A percentile compares a stretch with the other conserved stretches of the same genome.
Evolutionary conservation across 441 rosid species (phyloP).

Genomic region (Eutrema salsugineum): DNA sequence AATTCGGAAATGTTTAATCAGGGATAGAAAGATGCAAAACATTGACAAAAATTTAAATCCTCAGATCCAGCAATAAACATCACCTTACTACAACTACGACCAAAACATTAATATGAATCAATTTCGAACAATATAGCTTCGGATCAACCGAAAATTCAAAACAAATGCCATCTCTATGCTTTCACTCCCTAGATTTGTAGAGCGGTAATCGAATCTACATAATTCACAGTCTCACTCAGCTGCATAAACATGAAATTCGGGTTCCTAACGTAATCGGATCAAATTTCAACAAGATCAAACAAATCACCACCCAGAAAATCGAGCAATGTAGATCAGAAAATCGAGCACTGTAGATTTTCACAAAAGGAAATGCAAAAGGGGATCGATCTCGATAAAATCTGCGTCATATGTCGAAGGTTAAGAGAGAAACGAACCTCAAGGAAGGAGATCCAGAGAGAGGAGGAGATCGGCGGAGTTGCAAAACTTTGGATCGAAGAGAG

Average conservation of each 20-base stretch:
- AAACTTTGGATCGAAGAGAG: conserved; percentile 14
- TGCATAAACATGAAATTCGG: neutral
- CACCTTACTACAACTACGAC: neutral
- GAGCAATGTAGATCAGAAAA: conserved; percentile 10
- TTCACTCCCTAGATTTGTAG: conserved; percentile 6
- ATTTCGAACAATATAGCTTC: neutral
- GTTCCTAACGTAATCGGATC: conserved; percentile 5
- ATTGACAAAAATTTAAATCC: neutral
- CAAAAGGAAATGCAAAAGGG: neutral
- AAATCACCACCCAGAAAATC: neutral
- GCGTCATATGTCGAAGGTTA: neutral
- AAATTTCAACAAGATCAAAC: conserved; percentile 6
- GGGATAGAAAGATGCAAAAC: neutral
- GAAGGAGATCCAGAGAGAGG: conserved; percentile 20
- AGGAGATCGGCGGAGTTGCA: conserved; percentile 4
- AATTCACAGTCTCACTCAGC: conserved; percentile 5
- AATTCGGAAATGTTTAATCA: neutral
- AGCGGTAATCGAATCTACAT: neutral
- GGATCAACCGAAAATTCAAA: neutral
- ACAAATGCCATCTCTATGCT: neutral
- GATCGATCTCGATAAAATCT: conserved; percentile 10
- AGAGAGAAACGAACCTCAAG: conserved; percentile 25
- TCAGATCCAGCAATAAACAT: conserved; percentile 14
- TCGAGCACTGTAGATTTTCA: conserved; percentile 10
- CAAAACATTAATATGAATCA: neutral